A percentile compares a stretch with the other conserved stretches of the same genome.
phyloP scores from a whole-genome alignment of 768 basidiomycete species.

The Kwoniella shandongensis region DNA sequence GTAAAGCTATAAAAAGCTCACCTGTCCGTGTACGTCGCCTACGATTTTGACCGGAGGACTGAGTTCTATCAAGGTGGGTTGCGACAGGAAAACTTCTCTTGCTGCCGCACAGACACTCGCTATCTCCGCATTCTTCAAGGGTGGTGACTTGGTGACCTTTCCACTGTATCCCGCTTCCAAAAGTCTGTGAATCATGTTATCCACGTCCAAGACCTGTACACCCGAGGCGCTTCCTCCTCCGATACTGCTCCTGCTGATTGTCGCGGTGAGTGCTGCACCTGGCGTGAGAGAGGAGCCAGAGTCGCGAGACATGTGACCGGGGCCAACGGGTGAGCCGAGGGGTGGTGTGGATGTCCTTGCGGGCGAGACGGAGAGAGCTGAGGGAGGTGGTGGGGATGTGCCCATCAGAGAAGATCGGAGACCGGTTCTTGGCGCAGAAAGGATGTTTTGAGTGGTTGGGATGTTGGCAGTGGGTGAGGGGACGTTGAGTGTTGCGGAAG shows the following conservation, averaged over 20 bases:
- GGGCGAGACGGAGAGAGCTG: slow-evolving; percentile 36
- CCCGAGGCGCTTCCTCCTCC: slow-evolving; percentile 18
- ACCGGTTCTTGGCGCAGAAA: slow-evolving; percentile 65
- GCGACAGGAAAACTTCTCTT: slow-evolving; percentile 90
- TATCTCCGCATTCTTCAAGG: slow-evolving; percentile 91
- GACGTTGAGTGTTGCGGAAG: slow-evolving; percentile 13
- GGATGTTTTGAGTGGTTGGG: slow-evolving; percentile 72
- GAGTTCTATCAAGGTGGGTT: slow-evolving; percentile 95
- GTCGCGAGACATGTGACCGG: slow-evolving; percentile 24
- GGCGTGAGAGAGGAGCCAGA: slow-evolving; percentile 50
- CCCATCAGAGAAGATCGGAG: slow-evolving; percentile 68
- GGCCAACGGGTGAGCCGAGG: slow-evolving; percentile 13
- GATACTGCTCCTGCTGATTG: slow-evolving; percentile 30
- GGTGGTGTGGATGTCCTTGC: slow-evolving; percentile 26
- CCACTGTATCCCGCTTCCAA: slow-evolving; percentile 96
- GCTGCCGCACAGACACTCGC: slow-evolving; percentile 91
- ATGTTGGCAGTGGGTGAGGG: slow-evolving; percentile 24
- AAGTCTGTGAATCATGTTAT: slow-evolving; percentile 96
- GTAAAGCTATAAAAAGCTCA: slow-evolving; percentile 20
- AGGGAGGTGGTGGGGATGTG: slow-evolving; percentile 67
- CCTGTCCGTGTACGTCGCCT: slow-evolving; percentile 96
- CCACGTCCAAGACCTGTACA: slow-evolving; percentile 72
- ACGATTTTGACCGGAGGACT: slow-evolving; percentile 99
- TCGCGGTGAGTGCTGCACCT: slow-evolving; percentile 55
- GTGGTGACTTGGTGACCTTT: slow-evolving; percentile 91